Evolutionary conservation across 2,329 filamentous ascomycete genomes (phyloP), one percentile per base, ranked within the genome.

Genomic region (Curvularia eragrostidis): DNA sequence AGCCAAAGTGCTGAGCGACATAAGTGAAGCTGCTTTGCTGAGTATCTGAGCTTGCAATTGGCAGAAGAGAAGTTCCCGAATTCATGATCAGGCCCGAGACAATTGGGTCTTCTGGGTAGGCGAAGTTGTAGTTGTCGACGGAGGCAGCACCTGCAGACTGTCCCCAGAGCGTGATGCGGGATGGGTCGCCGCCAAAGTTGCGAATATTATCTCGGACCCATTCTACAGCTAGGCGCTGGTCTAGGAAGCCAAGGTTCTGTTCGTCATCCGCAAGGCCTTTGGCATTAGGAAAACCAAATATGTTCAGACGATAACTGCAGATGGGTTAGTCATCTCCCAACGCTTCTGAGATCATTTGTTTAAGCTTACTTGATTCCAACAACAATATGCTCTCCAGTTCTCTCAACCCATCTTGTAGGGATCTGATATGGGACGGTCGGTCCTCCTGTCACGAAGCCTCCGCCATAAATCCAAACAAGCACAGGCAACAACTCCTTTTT

Each of bases 41-140:
- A 7, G 59, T 38, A 38, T 75, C 72, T 10, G 52, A 30, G 7
- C 39, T 64, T 2, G 10, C 36, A n/a, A 68, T 46, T 1, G 44
- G 39, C 13, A 70, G 38, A 3, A 62, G 55, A 2, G 67, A 56
- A n/a, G 48, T 65, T 10, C 71, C 69, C 21, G 69, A 72, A 46
- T 68, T 56, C 62, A 71, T 64, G 21, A 74, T 73, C 19, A 69
- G 46, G 39, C 63, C 59, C 5, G 60, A 59, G 4, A 71, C 77
- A 23, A 85, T 85, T 5, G 83, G 81, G 41, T 85, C 80, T 0
- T 80, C 54, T 2, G 64, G 63, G 47, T 80, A 83, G 3, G 83
- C 80, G 50, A 83, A 84, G 5, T 80, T 75, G 73, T 80, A 82
- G 65, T 80, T 79, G 60, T 84, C 82, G 0, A 79, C 78, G 1